Evolutionary conservation across 495 filamentous ascomycete species (phyloP), one percentile per base, ranked within the genome.

Genomic region (Neurospora sp.): DNA sequence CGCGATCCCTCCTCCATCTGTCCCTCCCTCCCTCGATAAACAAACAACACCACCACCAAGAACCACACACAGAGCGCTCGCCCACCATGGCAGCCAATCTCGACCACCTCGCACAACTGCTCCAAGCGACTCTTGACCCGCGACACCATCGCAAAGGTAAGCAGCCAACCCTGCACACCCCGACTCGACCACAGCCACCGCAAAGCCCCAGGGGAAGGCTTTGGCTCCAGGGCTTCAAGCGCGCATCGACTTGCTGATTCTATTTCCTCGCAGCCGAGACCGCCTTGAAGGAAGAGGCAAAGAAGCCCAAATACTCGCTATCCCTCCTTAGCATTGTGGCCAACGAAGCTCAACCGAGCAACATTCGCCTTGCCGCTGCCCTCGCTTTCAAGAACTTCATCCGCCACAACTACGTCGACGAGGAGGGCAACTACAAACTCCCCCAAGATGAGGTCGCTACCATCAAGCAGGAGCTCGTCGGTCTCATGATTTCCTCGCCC

Each of bases 311-410:
- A 72, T 99, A 96, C 82, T 93, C 96, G n/a, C 83, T 97, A 70
- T 86, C 88, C 70, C 88, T 99, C 42, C 89, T 99, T 37, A 92
- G 92, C 71, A 94, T 98, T 78, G 94, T 96, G 70, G 93, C 92
- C 27, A 87, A 89, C 74, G 89, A 89, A 27, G 80, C 84, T 37
- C 88, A 89, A 73, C 89, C 91, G 9, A 81, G 84, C 69, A 94
- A 93, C 76, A 93, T 90, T 74, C 90, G 96, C 37, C 91, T 98
- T 61, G 88, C 96, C n/a, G 92, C 92, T 77, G 93, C 96, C 38
- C 86, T 99, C 68, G 96, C 90, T 84, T 98, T 99, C 87, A 99
- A 99, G 84, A 99, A 99, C 83, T 94, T 95, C 79, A 93, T 99
- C 77, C 92, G 90, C 82, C 87, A 91, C 75, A 96, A 93, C 85